A percentile compares a stretch with the other conserved stretches of the same genome.
Evolutionary conservation across 2,329 filamentous ascomycete genomes (phyloP).

Genomic region (Botrytis fragariae): DNA sequence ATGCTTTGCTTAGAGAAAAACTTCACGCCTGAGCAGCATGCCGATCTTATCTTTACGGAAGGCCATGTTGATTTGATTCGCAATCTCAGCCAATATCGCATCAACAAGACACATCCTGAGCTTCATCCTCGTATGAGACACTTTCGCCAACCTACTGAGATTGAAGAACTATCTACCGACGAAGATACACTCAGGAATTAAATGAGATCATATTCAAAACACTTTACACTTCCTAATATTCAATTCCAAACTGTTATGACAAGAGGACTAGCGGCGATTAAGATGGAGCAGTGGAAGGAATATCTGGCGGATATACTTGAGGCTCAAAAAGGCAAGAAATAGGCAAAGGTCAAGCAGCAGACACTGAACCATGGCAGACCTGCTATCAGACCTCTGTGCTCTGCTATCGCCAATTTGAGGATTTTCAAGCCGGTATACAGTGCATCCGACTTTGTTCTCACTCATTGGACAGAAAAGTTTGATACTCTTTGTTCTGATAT

Average conservation of each 20-base stretch:
- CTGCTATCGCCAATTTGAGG: no score
- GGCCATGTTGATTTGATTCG: background rate
- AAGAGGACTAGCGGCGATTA: background rate
- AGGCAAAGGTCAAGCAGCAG: no score
- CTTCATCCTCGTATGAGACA: background rate
- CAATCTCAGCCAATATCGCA: background rate
- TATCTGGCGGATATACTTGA: background rate
- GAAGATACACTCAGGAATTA: background rate
- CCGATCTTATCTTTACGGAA: background rate
- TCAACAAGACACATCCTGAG: background rate
- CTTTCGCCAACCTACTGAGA: no score
- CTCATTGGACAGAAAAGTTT: background rate
- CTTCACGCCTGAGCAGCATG: background rate
- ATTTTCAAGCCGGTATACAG: accelerated
- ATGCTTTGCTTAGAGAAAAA: background rate
- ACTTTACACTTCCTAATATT: background rate
- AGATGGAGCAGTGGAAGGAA: background rate
- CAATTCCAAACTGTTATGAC: background rate
- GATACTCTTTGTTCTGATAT: background rate
- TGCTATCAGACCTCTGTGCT: background rate
- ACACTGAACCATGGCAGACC: no score
- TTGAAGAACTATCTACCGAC: background rate
- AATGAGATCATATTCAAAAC: background rate
- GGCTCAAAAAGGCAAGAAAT: background rate
- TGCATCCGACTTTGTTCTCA: background rate